Percentiles rank a stretch among this genome's conserved stretches.
phyloP scores from a whole-genome alignment of 2,329 filamentous ascomycete species.

The Xylaria sp. region DNA sequence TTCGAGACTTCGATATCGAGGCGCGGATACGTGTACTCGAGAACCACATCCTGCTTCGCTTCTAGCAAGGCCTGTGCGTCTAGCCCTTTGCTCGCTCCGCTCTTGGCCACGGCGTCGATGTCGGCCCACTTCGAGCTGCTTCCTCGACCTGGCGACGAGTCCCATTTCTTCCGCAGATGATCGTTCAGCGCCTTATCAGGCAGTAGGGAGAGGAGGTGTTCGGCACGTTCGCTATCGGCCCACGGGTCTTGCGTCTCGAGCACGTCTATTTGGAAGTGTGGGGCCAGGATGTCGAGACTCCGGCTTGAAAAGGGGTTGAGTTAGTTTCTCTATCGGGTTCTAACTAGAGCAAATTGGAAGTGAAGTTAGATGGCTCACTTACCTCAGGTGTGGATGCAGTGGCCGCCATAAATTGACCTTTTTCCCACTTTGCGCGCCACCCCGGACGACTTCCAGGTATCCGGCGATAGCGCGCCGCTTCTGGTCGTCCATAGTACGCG shows the following conservation, averaged over 20 bases:
- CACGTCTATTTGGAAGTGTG: slow-evolving; percentile 85
- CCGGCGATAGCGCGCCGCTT: slow-evolving; percentile 85
- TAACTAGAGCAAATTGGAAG: not conserved
- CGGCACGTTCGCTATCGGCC: slow-evolving; percentile 72
- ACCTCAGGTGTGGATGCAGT: slow-evolving; percentile 87
- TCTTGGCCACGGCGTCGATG: slow-evolving; percentile 86
- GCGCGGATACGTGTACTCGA: slow-evolving; percentile 97
- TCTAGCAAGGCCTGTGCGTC: slow-evolving; percentile 79
- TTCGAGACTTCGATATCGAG: slow-evolving; percentile 98
- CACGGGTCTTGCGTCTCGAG: slow-evolving; percentile 89
- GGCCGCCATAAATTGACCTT: slow-evolving; percentile 86
- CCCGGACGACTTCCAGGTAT: slow-evolving; percentile 90
- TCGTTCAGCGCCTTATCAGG: slow-evolving; percentile 82
- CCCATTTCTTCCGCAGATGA: slow-evolving; percentile 89
- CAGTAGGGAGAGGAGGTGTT: slow-evolving; percentile 83
- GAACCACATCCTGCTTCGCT: slow-evolving; percentile 93
- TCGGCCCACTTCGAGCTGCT: slow-evolving; percentile 91
- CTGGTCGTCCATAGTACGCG: slow-evolving; percentile 84
- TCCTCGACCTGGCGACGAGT: slow-evolving; percentile 78
- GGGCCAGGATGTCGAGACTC: slow-evolving; percentile 84
- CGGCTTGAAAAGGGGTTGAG: slow-evolving; percentile 58
- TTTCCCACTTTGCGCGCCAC: slow-evolving; percentile 86
- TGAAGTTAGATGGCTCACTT: slow-evolving; percentile 46
- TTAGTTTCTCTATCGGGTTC: not conserved
- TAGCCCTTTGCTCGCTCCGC: slow-evolving; percentile 76